These are phyloP conservation scores for Aspergillus olivimuriae DNA, from an alignment of 495 filamentous ascomycete genomes.

Conservation along the genomic window DNA sequence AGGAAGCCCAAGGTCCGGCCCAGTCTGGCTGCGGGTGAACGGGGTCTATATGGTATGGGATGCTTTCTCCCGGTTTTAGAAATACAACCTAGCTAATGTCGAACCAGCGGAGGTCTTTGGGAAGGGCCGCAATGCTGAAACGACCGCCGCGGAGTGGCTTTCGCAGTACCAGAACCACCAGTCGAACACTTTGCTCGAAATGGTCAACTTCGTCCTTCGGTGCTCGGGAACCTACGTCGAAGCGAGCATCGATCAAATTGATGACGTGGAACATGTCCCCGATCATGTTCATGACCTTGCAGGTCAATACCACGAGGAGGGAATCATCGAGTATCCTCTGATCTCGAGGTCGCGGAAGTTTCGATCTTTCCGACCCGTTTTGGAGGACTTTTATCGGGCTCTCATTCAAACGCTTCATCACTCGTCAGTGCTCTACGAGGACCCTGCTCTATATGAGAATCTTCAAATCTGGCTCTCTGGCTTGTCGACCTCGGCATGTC, in stretches of 20 bases:
- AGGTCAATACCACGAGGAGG: slow-evolving; percentile 69
- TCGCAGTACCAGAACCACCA: slow-evolving; percentile 63
- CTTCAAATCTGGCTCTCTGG: slow-evolving; percentile 77
- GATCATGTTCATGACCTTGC: slow-evolving; percentile 69
- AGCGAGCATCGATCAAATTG: slow-evolving; percentile 70
- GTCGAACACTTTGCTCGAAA: slow-evolving; percentile 62
- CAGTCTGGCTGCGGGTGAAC: slow-evolving; percentile 56
- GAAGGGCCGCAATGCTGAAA: slow-evolving; percentile 60
- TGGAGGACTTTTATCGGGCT: slow-evolving; percentile 72
- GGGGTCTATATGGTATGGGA: slow-evolving; percentile 70
- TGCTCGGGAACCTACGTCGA: slow-evolving; percentile 72
- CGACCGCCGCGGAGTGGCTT: slow-evolving; percentile 78
- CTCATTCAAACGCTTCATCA: slow-evolving; percentile 70
- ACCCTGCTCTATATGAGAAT: slow-evolving; percentile 72
- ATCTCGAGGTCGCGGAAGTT: slow-evolving; percentile 69
- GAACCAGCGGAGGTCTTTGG: slow-evolving; percentile 70
- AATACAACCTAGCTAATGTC: slow-evolving; percentile 10
- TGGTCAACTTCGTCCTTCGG: slow-evolving; percentile 84
- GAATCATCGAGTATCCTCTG: slow-evolving; percentile 86
- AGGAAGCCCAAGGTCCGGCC: slow-evolving; percentile 54
- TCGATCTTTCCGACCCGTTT: slow-evolving; percentile 63
- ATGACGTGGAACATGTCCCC: slow-evolving; percentile 75
- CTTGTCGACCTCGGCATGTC: slow-evolving; percentile 74
- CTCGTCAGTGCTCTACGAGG: slow-evolving; percentile 66
- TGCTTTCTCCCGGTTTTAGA: background rate